Evolutionary conservation across 805 yeast species (phyloP), one percentile per base, ranked within the genome.

Genomic region (Torulaspora franciscae): DNA sequence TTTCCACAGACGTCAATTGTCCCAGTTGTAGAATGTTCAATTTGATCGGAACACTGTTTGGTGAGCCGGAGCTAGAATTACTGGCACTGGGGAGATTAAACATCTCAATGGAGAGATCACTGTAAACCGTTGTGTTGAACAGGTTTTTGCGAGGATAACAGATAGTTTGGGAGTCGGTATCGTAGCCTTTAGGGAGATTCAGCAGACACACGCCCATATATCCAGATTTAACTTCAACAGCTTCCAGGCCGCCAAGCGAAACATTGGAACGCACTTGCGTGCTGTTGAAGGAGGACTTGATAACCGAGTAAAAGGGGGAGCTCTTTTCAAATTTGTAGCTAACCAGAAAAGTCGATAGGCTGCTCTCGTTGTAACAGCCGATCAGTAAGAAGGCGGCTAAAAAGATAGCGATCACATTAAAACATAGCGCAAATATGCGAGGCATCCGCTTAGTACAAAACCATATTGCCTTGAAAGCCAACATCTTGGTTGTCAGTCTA

Each of bases 151-250:
- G 51, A 15, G 60, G 52, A 36, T 55, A 64, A 32, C 68, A 65
- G 1, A 58, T 41, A 1, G 59, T 41, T 7, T 56, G 37, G 13
- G 48, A 30, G 22, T 37, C 28, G 23, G 45, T 35, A 10, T 33
- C 41, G 30, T 52, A 49, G 22, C 38, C 24, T 25, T 51, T 49
- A 24, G 69, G 69, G 3, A 65, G 32, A 33, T 61, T 47, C 6
- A 68, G 68, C 4, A 80, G 61, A 57, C 89, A 83, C 22, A 80
- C 62, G 1, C 81, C 80, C 52, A 78, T 52, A 52, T 79, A 80
- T 7, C 83, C 83, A 7, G 79, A 72, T 34, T 67, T 68, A 3
- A 82, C 72, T 4, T 63, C 50, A 59, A 81, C 66, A 3, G 63
- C 56, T 9, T 73, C 62, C 17, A 74, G 55, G 2, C 66, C 67